phyloP scores from a whole-genome alignment of 2,329 filamentous ascomycete genomes.

The Fusarium compactum region DNA sequence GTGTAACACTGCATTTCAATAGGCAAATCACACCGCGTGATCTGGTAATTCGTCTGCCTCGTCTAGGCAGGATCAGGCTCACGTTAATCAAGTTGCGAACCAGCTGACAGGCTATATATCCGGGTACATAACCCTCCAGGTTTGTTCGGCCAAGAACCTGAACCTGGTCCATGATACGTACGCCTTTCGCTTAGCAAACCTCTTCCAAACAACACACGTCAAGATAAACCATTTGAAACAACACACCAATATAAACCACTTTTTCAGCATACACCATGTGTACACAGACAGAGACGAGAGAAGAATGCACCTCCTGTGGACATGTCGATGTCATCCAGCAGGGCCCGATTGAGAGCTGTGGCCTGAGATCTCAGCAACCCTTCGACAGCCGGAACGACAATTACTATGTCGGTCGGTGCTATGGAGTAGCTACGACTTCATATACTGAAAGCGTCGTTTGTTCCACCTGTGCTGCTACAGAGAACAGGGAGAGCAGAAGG shows the following conservation, averaged over 20 bases:
- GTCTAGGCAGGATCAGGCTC: slow-evolving; percentile 28
- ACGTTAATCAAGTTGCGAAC: slow-evolving; percentile 33
- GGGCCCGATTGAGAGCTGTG: slow-evolving; percentile 27
- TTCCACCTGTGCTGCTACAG: slow-evolving; percentile 1
- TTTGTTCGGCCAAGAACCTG: not conserved
- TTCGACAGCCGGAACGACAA: slow-evolving; percentile 18
- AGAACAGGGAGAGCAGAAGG: slow-evolving; percentile 11
- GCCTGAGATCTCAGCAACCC: slow-evolving; percentile 20
- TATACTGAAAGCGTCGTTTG: slow-evolving; percentile 30
- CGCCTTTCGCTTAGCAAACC: not conserved
- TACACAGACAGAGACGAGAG: slow-evolving; percentile 32
- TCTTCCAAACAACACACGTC: slow-evolving; percentile 1
- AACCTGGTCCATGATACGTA: slow-evolving; percentile 3
- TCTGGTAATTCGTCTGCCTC: slow-evolving; percentile 29
- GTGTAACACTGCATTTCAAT: slow-evolving; percentile 21
- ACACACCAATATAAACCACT: not conserved
- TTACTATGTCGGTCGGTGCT: slow-evolving; percentile 23
- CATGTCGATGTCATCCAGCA: slow-evolving; percentile 7
- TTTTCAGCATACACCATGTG: slow-evolving; percentile 20
- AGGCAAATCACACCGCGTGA: slow-evolving; percentile 32
- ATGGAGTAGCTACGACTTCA: slow-evolving; percentile 31
- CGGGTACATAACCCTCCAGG: slow-evolving; percentile 18
- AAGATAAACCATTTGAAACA: not conserved
- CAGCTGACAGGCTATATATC: slow-evolving; percentile 38
- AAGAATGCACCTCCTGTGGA: slow-evolving; percentile 32